A percentile compares a stretch with the other conserved stretches of the same genome.
phyloP scores from a whole-genome alignment of 257 asterid genomes.

The Capsicum pubescens region DNA sequence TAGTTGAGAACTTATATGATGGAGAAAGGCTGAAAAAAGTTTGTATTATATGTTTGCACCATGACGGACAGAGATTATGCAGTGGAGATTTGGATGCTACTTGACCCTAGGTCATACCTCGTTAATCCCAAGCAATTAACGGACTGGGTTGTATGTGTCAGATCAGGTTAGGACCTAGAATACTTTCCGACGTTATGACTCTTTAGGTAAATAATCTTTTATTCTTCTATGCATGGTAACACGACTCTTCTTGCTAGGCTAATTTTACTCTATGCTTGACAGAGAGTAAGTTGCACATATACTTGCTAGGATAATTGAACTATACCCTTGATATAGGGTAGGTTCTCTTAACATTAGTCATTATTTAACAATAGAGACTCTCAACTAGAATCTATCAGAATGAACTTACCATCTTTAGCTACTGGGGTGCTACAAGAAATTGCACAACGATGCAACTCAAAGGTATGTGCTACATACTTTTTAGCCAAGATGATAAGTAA shows the following conservation, averaged over 20 bases:
- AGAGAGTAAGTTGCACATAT: no score
- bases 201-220: background rate
- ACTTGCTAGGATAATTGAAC: slow-evolving; percentile 23
- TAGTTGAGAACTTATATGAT: slow-evolving; percentile 84
- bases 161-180: slow-evolving; percentile 61
- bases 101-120: slow-evolving; percentile 84
- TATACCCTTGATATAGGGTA: slow-evolving; percentile 45
- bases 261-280: no score
- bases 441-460: slow-evolving; percentile 85
- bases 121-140: slow-evolving; percentile 67
- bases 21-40: slow-evolving; percentile 91
- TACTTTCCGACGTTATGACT: background rate
- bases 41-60: slow-evolving; percentile 96
- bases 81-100: slow-evolving; percentile 98
- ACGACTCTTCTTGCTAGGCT: background rate
- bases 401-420: slow-evolving; percentile 59
- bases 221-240: background rate
- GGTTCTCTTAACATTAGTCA: slow-evolving; percentile 47
- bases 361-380: slow-evolving; percentile 50
- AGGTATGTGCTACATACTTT: slow-evolving; percentile 48
- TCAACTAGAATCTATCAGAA: slow-evolving; percentile 63
- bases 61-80: slow-evolving; percentile 99
- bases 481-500: slow-evolving; percentile 19
- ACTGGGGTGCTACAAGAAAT: slow-evolving; percentile 86
- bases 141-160: slow-evolving; percentile 92